Evolutionary conservation across 805 yeast genomes (phyloP), one percentile per base, ranked within the genome.

Genomic region (Groenewaldozyma tartarivorans): DNA sequence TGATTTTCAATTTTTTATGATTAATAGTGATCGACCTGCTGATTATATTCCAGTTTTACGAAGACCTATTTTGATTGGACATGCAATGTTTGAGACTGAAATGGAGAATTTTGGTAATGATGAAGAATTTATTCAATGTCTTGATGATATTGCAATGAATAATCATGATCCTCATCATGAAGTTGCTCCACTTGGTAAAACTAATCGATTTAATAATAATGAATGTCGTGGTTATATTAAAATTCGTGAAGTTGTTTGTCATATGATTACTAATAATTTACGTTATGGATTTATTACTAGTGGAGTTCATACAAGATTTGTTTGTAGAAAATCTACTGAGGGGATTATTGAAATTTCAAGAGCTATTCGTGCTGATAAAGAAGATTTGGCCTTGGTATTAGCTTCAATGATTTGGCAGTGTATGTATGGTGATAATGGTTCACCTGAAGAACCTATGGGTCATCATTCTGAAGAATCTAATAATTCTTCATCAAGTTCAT

Each of bases 251-350:
- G 43, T 52, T 9, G 35, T 35, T 34, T 38, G 39, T 38, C 37
- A 44, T 9, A 43, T 54, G 50, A 33, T 46, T 7, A 20, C 51
- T 15, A 54, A 54, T 33, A 41, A 44, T 20, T 33, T 51, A 4
- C 39, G 45, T 5, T 43, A 43, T 30, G 58, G 57, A 4, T 49
- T 41, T 31, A 11, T 54, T 3, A 35, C 50, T 0, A 47, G 50
- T 6, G 48, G 48, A 9, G 6, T 33, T 3, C 29, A 22, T 19
- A 45, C 49, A 3, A 33, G 51, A 29, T 50, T 53, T 40, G 39
- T 54, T 7, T 24, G 29, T 24, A 7, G 29, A 7, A 7, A 6
- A 3, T 9, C 46, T 3, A 29, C 20, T 1, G 40, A 42, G 2
- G 29, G 40, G n/a, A 17, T 15, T 17, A n/a, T 46, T 11, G 38